Conservation (phyloP, 768 basidiomycete species). For the Russula olivacea region DNA sequence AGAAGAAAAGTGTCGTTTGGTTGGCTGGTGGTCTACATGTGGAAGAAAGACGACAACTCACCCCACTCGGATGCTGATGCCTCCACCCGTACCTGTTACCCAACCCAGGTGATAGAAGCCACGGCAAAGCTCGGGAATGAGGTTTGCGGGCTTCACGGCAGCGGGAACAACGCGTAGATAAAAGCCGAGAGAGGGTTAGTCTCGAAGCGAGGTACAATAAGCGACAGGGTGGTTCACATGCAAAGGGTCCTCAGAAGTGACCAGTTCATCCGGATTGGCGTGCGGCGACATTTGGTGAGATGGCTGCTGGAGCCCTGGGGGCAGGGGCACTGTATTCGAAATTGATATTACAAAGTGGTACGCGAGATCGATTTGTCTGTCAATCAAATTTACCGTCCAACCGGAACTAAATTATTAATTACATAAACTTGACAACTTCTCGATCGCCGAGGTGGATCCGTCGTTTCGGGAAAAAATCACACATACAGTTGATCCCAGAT, state of each 20-base stretch:
- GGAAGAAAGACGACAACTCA: constrained; percentile 32
- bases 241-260: constrained; percentile 53
- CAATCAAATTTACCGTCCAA: neutral
- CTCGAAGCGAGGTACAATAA: neutral
- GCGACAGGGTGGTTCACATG: constrained; percentile 41
- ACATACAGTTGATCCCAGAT: no score
- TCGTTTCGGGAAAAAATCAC: neutral
- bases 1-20: no score
- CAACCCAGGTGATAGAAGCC: constrained; percentile 84
- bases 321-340: neutral
- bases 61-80: constrained; percentile 70
- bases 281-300: constrained; percentile 7
- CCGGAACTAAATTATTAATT: neutral
- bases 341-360: neutral
- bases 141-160: constrained; percentile 70
- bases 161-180: constrained; percentile 5
- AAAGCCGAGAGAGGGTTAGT: constrained; percentile 4
- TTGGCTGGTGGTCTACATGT: neutral
- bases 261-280: constrained; percentile 42
- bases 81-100: constrained; percentile 88
- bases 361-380: neutral
- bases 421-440: neutral
- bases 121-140: constrained; percentile 80
- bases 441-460: neutral
- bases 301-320: no score